A percentile compares a stretch with the other conserved stretches of the same genome.
Conservation (phyloP, 805 yeast genomes). For the Metschnikowia proteae region DNA sequence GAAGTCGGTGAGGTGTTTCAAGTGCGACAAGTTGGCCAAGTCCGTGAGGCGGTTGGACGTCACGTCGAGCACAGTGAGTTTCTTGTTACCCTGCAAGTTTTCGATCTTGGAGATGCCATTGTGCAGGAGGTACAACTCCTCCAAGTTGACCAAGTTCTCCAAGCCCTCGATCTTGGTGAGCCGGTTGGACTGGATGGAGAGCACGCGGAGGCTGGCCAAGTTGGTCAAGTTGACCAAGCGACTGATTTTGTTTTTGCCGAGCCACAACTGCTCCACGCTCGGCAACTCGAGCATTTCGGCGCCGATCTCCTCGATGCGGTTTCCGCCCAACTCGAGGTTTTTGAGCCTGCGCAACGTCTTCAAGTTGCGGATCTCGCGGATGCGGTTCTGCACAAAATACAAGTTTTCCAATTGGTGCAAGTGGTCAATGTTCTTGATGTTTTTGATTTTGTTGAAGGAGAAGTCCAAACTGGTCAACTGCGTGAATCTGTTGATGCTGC, state of each 20-base stretch:
- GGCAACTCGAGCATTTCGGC: conserved; percentile 54
- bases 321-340: conserved; percentile 89
- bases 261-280: conserved; percentile 75
- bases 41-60: conserved; percentile 67
- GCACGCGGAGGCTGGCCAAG: conserved; percentile 60
- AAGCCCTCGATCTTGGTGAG: conserved; percentile 77
- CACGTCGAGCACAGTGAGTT: conserved; percentile 72
- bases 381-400: conserved; percentile 86
- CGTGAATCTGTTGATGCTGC: conserved; percentile 56
- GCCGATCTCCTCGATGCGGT: conserved; percentile 54
- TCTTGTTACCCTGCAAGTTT: conserved; percentile 66
- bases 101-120: conserved; percentile 74
- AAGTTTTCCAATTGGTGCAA: conserved; percentile 61
- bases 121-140: conserved; percentile 85
- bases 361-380: conserved; percentile 65
- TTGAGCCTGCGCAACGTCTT: conserved; percentile 52
- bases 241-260: conserved; percentile 80
- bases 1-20: conserved; percentile 74
- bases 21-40: conserved; percentile 62
- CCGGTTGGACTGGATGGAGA: conserved; percentile 86
- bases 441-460: conserved; percentile 84
- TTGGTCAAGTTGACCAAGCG: conserved; percentile 58
- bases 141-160: conserved; percentile 64
- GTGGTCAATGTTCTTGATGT: conserved; percentile 71
- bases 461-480: conserved; percentile 66